Evolutionary conservation across 2,329 filamentous ascomycete genomes (phyloP), one percentile per base, ranked within the genome.

Genomic region (Colletotrichum sp.): DNA sequence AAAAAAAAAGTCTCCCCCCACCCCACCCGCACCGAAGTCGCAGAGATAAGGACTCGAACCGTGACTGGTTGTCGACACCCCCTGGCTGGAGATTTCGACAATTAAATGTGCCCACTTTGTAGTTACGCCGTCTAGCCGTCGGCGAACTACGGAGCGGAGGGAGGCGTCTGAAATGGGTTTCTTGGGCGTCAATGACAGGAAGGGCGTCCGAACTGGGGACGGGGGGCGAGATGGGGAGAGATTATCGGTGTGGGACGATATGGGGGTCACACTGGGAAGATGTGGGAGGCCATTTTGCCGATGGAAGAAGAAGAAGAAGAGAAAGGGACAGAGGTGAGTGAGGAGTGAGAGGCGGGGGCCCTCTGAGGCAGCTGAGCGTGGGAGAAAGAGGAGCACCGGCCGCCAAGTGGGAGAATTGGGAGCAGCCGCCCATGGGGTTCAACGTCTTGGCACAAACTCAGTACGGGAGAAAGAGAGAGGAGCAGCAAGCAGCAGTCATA

Each of bases 31-130:
- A 63, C 71, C 59, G 28, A 74, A 36, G 72, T 74, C 70, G 39
- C 57, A 75, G 59, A 75, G 73, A 75, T 75, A 73, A 75, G 73
- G 48, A 68, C 68, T 28, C n/a, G 16, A 21, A 28, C 57, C 60
- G 52, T 75, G 70, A 75, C 30, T 75, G 73, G 30, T 0, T 32
- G 5, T 2, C 1, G 5, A 32, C 30, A 12, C 30, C 30, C 30
- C 30, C 30, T 43, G 26, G 55, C n/a, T 24, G 52, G 52, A 24
- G 52, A 24, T 60, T 70, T 60, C 32, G 66, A 68, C 52, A 68
- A 63, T 63, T 34, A 24, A 21, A 60, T 34, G 24, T 66, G 30
- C 32, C 72, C 69, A 75, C 72, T 75, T 75, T 61, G 43, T 59
- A 32, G 48, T 30, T 15, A 24, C 68, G 72, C 72, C 72, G 68